These are phyloP conservation scores for Papiliotrema laurentii DNA, from an alignment of 1,284 basidiomycete genomes.

Conservation along the genomic window DNA sequence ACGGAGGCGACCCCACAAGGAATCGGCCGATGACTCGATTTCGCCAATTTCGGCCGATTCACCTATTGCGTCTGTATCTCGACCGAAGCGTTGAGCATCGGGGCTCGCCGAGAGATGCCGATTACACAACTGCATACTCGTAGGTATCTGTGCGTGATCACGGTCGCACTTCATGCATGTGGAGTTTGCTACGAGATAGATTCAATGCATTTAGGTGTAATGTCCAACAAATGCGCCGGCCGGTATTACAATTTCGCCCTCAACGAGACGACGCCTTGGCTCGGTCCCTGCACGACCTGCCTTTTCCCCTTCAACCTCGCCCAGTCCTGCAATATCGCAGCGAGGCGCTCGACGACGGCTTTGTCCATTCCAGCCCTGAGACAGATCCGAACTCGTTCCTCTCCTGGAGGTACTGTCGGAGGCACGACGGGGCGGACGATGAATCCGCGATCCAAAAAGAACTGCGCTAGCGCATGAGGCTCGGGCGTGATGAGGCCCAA, in stretches of 20 bases:
- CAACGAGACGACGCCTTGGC: background rate
- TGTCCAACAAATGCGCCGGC: no score
- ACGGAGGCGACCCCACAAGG: background rate
- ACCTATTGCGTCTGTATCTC: no score
- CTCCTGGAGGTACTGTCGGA: constrained; percentile 44
- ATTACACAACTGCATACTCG: no score
- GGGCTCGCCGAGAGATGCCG: no score
- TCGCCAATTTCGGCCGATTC: background rate
- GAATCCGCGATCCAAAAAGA: constrained; percentile 36
- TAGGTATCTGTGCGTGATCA: no score
- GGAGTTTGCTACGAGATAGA: no score
- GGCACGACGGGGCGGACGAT: constrained; percentile 46
- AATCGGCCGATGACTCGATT: constrained; percentile 4
- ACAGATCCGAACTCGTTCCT: constrained; percentile 44
- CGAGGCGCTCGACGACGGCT: constrained; percentile 22
- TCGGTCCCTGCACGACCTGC: background rate
- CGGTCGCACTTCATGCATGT: no score
- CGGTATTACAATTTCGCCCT: background rate
- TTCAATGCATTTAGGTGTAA: no score
- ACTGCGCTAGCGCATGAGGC: constrained; percentile 52
- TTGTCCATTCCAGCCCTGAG: constrained; percentile 37
- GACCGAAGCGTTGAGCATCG: no score
- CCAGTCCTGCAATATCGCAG: constrained; percentile 31
- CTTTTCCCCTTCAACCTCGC: constrained; percentile 9
- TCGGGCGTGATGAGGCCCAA: constrained; percentile 74